Percentiles rank a stretch among this genome's conserved stretches.
These are phyloP conservation scores for Dittrichia graveolens DNA, from an alignment of 129 eudicot genomes.

Conservation along the genomic window DNA sequence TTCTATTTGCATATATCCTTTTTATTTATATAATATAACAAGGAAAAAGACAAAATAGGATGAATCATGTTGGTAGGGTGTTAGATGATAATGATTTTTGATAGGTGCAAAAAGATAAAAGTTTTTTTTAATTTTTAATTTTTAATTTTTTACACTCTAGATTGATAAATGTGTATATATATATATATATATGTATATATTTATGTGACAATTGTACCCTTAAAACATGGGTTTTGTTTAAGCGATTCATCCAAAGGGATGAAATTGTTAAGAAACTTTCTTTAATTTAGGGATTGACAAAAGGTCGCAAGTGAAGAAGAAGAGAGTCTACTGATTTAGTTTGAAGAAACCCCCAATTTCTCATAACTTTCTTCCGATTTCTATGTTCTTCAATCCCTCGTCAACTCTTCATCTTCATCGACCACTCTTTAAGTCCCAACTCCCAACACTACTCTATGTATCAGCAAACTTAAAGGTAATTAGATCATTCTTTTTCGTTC, in stretches of 20 bases:
- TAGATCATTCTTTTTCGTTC: neutral
- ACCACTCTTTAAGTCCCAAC: neutral
- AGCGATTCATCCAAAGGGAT: constrained; percentile 27
- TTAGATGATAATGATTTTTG: no score
- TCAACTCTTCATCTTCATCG: constrained; percentile 20
- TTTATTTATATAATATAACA: no score
- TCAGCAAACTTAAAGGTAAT: constrained; percentile 5
- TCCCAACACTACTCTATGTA: constrained; percentile 16
- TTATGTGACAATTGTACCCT: neutral
- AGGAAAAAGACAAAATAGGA: no score
- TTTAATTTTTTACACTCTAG: no score
- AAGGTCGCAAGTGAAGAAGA: constrained; percentile 25
- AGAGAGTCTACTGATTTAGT: constrained; percentile 21
- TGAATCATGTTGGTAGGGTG: no score
- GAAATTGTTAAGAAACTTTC: constrained; percentile 10
- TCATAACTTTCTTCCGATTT: neutral
- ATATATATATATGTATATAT: no score
- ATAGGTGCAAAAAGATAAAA: no score
- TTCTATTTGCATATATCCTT: no score
- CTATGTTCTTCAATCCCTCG: constrained; percentile 15
- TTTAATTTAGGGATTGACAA: constrained; percentile 30
- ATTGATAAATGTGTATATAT: no score
- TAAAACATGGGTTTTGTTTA: constrained; percentile 21
- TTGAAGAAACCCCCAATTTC: constrained; percentile 4
- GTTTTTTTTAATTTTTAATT: no score